Conservation (phyloP, 1,284 basidiomycete species). For the Ustilago trichophora region DNA sequence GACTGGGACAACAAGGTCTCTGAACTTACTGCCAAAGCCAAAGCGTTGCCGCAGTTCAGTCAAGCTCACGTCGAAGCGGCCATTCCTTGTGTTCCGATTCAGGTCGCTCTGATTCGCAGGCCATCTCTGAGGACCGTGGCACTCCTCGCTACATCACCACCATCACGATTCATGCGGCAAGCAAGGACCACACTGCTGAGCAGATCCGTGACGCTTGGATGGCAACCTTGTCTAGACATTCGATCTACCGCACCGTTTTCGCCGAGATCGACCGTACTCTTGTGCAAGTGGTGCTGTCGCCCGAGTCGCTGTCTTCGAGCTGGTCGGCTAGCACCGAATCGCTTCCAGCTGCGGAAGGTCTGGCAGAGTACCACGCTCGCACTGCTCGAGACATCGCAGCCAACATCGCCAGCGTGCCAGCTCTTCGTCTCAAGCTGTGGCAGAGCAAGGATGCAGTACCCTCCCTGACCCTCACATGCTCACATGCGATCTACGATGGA, state of each 20-base stretch:
- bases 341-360: slow-evolving; percentile 1
- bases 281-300: slow-evolving; percentile 41
- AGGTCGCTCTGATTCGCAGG: slow-evolving; percentile 53
- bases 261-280: slow-evolving; percentile 22
- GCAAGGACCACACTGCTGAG: slow-evolving; percentile 2
- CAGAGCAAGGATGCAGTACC: slow-evolving; percentile 6
- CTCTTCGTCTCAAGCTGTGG: slow-evolving; percentile 46
- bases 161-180: slow-evolving; percentile 20
- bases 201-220: slow-evolving; percentile 35
- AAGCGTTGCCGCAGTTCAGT: slow-evolving; percentile 8
- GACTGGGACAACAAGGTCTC: slow-evolving; percentile 12
- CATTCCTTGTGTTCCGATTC: slow-evolving; percentile 56
- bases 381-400: slow-evolving; percentile 37
- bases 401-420: slow-evolving; percentile 23
- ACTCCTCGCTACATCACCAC: slow-evolving; percentile 53
- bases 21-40: slow-evolving; percentile 12
- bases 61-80: slow-evolving; percentile 7
- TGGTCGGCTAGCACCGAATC: slow-evolving; percentile 9
- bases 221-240: slow-evolving; percentile 22
- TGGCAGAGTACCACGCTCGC: slow-evolving; percentile 11
- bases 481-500: slow-evolving; percentile 62
- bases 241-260: slow-evolving; percentile 59
- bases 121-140: slow-evolving; percentile 19
- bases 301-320: slow-evolving; percentile 2
- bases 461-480: slow-evolving; percentile 35